These are phyloP conservation scores for Penicillium capsulatum DNA, from an alignment of 2,329 filamentous ascomycete species.

Conservation along the genomic window DNA sequence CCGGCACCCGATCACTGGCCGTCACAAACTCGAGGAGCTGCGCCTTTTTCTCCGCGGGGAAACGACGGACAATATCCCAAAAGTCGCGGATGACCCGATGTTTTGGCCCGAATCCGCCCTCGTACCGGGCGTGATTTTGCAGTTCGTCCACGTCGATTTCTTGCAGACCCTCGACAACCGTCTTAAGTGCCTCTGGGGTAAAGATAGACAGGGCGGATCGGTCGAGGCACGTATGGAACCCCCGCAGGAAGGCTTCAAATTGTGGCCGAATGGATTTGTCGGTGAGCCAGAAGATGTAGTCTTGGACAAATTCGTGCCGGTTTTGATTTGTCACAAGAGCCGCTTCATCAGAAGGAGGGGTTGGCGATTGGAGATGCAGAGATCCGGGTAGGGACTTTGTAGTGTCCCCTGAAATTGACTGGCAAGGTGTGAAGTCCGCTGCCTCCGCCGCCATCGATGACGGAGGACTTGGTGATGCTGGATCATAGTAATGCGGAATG, in stretches of 20 bases:
- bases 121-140: constrained; percentile 68
- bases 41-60: constrained; percentile 61
- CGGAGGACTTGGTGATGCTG: constrained; percentile 17
- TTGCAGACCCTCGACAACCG: constrained; percentile 76
- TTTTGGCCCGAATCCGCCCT: constrained; percentile 66
- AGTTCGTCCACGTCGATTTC: constrained; percentile 74
- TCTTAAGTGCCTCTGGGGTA: constrained; percentile 65
- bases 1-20: constrained; percentile 82
- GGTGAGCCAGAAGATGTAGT: constrained; percentile 82
- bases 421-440: constrained; percentile 5
- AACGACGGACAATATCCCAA: constrained; percentile 73
- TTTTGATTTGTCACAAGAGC: constrained; percentile 77
- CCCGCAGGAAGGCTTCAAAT: constrained; percentile 72
- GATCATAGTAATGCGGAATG: constrained; percentile 18
- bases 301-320: constrained; percentile 69
- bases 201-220: constrained; percentile 68
- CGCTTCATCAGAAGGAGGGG: constrained; percentile 48
- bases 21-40: constrained; percentile 90
- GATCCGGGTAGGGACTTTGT: constrained; percentile 25
- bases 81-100: constrained; percentile 73
- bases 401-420: constrained; percentile 14
- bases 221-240: constrained; percentile 73
- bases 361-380: constrained; percentile 25
- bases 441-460: constrained; percentile 23
- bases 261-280: constrained; percentile 73